Conservation (phyloP, 1,139 yeast genomes). For the Trichomonascaceae sp. region DNA sequence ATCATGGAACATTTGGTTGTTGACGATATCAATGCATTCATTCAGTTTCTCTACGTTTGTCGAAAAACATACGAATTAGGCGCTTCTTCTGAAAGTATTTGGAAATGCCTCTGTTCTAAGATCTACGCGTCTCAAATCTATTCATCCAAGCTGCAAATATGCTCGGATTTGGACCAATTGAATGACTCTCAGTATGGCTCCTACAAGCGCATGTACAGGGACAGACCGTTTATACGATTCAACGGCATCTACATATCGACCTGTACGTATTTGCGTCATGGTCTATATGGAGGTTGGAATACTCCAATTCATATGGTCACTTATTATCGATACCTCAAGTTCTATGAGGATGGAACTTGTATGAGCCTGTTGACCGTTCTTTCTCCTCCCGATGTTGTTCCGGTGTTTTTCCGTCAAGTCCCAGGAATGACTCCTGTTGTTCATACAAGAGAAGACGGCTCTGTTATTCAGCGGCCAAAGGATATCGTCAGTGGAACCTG, state of each 20-base stretch:
- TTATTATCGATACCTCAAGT: conserved; percentile 77
- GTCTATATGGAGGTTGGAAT: conserved; percentile 66
- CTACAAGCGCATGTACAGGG: conserved; percentile 36
- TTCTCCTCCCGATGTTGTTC: conserved; percentile 32
- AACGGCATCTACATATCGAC: conserved; percentile 82
- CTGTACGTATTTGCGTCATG: conserved; percentile 76
- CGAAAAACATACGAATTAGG: conserved; percentile 57
- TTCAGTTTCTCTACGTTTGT: conserved; percentile 58
- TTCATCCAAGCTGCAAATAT: conserved; percentile 13
- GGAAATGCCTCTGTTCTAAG: conserved; percentile 51
- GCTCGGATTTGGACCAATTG: conserved; percentile 12
- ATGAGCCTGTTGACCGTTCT: conserved; percentile 23
- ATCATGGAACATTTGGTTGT: conserved; percentile 51
- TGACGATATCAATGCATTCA: conserved; percentile 56
- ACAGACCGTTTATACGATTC: conserved; percentile 69
- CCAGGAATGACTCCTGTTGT: conserved; percentile 12
- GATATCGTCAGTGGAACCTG: conserved; percentile 45
- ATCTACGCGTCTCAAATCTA: conserved; percentile 53
- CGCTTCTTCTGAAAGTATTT: conserved; percentile 46
- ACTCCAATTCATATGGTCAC: conserved; percentile 80
- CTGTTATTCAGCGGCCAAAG: conserved; percentile 23
- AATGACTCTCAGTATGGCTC: conserved; percentile 19
- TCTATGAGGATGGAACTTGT: conserved; percentile 73
- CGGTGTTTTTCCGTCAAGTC: conserved; percentile 35
- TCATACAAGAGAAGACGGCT: conserved; percentile 22